These are phyloP conservation scores for Neofusicoccum cordaticola DNA, from an alignment of 2,329 filamentous ascomycete genomes.

Conservation along the genomic window DNA sequence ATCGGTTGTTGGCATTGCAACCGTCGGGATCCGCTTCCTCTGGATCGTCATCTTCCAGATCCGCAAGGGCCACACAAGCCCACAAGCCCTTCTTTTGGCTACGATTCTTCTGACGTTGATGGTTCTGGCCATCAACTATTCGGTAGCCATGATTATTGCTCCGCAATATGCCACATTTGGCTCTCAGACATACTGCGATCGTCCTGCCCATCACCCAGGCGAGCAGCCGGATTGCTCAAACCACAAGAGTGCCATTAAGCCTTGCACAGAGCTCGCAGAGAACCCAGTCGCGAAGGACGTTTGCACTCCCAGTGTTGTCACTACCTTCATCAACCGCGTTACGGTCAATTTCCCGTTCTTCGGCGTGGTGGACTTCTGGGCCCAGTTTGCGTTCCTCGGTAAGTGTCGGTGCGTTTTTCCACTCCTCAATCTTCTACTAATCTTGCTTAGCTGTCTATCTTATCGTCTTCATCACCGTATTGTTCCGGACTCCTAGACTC, in stretches of 20 bases:
- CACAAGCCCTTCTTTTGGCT: slow-evolving; percentile 85
- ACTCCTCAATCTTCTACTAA: background rate
- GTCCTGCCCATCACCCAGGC: slow-evolving; percentile 59
- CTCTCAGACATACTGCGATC: slow-evolving; percentile 89
- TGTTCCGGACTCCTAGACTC: slow-evolving; percentile 77
- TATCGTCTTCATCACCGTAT: slow-evolving; percentile 71
- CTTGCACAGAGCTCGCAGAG: slow-evolving; percentile 75
- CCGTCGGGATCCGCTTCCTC: slow-evolving; percentile 89
- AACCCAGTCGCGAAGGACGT: slow-evolving; percentile 71
- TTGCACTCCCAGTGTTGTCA: slow-evolving; percentile 88
- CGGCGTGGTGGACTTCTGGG: slow-evolving; percentile 90
- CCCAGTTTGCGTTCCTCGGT: slow-evolving; percentile 86
- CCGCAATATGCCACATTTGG: slow-evolving; percentile 94
- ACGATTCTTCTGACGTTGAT: slow-evolving; percentile 90
- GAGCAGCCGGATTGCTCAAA: slow-evolving; percentile 72
- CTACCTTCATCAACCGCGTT: slow-evolving; percentile 88
- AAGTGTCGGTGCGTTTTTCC: slow-evolving; percentile 21
- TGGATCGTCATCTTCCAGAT: slow-evolving; percentile 95
- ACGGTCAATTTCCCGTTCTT: slow-evolving; percentile 95
- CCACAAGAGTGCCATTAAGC: slow-evolving; percentile 68
- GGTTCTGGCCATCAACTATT: slow-evolving; percentile 88
- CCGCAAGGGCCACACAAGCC: slow-evolving; percentile 80
- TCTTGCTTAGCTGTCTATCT: slow-evolving; percentile 61
- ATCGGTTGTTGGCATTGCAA: slow-evolving; percentile 80
- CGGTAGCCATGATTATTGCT: slow-evolving; percentile 87